Percentiles rank a stretch among this genome's conserved stretches.
These are phyloP conservation scores for Gloeophyllum trabeum DNA, from an alignment of 768 basidiomycete species.

Conservation along the genomic window DNA sequence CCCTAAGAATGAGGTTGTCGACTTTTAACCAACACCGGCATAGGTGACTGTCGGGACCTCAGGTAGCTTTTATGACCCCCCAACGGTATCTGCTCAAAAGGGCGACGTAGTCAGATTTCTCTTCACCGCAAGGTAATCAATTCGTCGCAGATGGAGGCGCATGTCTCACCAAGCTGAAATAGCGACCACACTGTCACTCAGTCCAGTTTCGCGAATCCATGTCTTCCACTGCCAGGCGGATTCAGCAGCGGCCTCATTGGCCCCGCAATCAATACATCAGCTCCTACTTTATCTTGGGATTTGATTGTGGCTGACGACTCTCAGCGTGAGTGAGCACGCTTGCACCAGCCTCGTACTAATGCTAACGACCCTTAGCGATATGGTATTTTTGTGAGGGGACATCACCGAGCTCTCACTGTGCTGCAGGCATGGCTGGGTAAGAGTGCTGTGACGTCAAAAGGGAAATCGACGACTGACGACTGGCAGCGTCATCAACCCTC, in stretches of 20 bases:
- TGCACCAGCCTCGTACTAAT: neutral
- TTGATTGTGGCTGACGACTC: conserved; percentile 22
- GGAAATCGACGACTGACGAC: neutral
- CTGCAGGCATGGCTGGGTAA: conserved; percentile 8
- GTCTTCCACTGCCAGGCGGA: conserved; percentile 3
- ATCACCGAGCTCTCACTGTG: conserved; percentile 5
- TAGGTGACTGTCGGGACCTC: conserved; percentile 27
- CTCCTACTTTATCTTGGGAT: conserved; percentile 18
- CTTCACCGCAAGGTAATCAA: conserved; percentile 24
- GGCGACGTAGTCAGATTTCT: conserved; percentile 27
- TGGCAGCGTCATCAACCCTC: conserved; percentile 9
- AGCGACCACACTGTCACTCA: conserved; percentile 13
- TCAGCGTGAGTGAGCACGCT: conserved; percentile 6
- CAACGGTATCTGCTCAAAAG: conserved; percentile 16
- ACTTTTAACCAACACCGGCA: neutral
- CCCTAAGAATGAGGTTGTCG: neutral
- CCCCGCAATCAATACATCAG: conserved; percentile 9
- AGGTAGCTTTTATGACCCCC: conserved; percentile 29
- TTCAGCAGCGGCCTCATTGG: conserved; percentile 26
- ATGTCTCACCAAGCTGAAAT: neutral
- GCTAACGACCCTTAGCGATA: neutral
- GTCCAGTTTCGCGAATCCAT: conserved; percentile 4
- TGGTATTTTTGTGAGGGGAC: conserved; percentile 4
- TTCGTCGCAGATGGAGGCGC: neutral
- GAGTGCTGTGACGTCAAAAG: neutral